Evolutionary conservation across 2,329 filamentous ascomycete species (phyloP), one percentile per base, ranked within the genome.

Genomic region (Phaeosphaeriaceae sp.): DNA sequence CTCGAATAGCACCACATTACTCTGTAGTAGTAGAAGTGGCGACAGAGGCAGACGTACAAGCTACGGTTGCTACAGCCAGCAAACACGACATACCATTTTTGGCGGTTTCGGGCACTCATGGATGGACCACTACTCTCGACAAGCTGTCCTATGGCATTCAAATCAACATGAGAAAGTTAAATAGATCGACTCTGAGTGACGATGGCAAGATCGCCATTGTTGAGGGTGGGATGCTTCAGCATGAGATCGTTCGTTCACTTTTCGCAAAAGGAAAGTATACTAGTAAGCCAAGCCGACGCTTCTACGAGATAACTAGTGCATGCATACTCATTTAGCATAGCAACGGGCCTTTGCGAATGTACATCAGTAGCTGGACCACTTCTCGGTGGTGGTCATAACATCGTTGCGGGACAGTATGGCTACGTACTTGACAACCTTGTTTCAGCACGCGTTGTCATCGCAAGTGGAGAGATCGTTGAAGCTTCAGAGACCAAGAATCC

Each of bases 331-430:
- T 43, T 1, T 23, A 7, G 2, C 26, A 3, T 35, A 71, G 66
- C 67, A 2, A 66, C 65, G 1, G 67, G 67, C 1, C 63, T 70
- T 10, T 56, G 22, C 4, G 58, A 64, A 55, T 73, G 68, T 35
- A 64, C 66, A 1, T 86, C 86, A 3, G 82, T 89, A 5, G 85
- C 85, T 1, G 87, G 85, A 0, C 77, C 88, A 5, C 82, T 83
- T 0, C 76, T 88, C 1, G 85, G 85, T 0, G 86, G 85, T 26
- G 86, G 86, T 0, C 85, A 85, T 63, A 85, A 86, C 2, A 79
- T 83, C 68, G 74, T 88, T 19, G 82, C 81, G 35, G 81, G 82
- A 0, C 72, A 77, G 26, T 73, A 85, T 49, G 70, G 70, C 24
- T 63, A 58, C 0, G 46, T 58, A n/a, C 80, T 84, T 28, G 70